Conservation (phyloP, 1,284 basidiomycete genomes). For the Neolentinus lepideus region DNA sequence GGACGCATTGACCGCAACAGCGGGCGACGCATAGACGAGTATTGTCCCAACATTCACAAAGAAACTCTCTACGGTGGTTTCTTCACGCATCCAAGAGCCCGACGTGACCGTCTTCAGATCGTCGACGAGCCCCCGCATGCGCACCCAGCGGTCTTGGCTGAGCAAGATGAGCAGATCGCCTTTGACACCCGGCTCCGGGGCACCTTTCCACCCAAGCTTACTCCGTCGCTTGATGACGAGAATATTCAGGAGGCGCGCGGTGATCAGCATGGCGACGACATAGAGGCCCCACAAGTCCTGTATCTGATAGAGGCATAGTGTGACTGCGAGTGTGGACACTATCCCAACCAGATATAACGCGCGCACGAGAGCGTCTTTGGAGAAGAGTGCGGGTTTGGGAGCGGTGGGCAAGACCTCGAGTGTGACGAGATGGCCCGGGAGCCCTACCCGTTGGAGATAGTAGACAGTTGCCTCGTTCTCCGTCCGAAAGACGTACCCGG, state of each 20-base stretch:
- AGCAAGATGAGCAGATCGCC: constrained; percentile 11
- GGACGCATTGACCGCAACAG: constrained; percentile 4
- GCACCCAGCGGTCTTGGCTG: constrained; percentile 10
- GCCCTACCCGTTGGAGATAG: constrained; percentile 7
- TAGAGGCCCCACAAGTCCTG: constrained; percentile 6
- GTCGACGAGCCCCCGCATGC: constrained; percentile 6
- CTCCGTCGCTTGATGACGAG: constrained; percentile 5
- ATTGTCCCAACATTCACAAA: background rate
- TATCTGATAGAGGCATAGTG: background rate
- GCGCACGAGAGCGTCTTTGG: background rate
- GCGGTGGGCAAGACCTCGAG: background rate
- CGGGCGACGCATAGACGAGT: constrained; percentile 3
- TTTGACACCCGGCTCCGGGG: background rate
- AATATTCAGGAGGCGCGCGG: constrained; percentile 5
- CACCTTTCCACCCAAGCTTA: constrained; percentile 4
- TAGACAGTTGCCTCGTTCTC: constrained; percentile 10
- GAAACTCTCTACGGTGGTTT: constrained; percentile 3
- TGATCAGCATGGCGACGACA: constrained; percentile 2
- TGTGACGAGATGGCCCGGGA: constrained; percentile 7
- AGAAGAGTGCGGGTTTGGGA: background rate
- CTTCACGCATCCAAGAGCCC: constrained; percentile 5
- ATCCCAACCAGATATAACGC: constrained; percentile 1
- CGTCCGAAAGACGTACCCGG: constrained; percentile 10
- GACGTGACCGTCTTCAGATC: constrained; percentile 8
- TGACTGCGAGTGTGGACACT: background rate